Evolutionary conservation across 148 eudicot genomes (phyloP).

Genomic region (Vaccinium darrowii): DNA sequence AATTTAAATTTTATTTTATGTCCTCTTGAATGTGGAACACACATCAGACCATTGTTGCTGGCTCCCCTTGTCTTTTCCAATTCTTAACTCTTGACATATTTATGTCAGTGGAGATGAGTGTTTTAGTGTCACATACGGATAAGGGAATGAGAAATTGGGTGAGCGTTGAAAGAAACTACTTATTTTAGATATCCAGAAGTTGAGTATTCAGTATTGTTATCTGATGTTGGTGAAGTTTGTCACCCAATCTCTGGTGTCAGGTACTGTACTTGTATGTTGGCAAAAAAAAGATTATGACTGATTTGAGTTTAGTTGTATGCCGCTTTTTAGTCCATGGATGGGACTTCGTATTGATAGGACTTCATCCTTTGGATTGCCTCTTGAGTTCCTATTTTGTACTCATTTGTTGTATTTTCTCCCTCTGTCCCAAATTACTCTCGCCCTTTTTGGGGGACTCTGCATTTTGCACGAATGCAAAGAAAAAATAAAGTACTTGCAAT

Average conservation of each 20-base stretch:
- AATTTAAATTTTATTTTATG: neutral
- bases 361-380: neutral
- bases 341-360: neutral
- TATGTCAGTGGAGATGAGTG: neutral
- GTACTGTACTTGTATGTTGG: neutral
- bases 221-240: slow-evolving; percentile 1
- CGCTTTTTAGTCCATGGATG: neutral
- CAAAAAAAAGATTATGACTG: neutral
- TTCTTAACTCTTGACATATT: no score
- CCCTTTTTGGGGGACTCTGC: no score
- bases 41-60: neutral
- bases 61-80: neutral
- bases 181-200: neutral
- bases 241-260: neutral
- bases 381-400: neutral
- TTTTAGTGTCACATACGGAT: neutral
- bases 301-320: neutral
- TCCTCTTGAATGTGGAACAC: neutral
- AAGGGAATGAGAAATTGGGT: neutral
- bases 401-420: neutral
- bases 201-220: neutral
- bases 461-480: no score
- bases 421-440: no score
- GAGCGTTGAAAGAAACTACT: neutral
- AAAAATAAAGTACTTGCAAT: no score